Conservation (phyloP, 2,329 filamentous ascomycete genomes). For the Xylariaceae sp. region DNA sequence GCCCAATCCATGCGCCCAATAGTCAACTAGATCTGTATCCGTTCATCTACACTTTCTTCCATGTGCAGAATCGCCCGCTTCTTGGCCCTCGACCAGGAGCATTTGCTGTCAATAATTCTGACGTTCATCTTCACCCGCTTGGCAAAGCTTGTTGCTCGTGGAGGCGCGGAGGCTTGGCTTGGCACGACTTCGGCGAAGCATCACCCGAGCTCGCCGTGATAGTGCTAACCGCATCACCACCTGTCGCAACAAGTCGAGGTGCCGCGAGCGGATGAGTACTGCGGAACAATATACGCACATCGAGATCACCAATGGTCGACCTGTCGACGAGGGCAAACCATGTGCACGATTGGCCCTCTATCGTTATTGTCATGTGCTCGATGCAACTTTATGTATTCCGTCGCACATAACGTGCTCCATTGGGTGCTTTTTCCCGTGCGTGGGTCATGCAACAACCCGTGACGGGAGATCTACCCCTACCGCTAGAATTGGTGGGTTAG, state of each 20-base stretch:
- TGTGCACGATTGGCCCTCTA: background rate
- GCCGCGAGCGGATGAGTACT: background rate
- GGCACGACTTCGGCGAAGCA: slow-evolving; percentile 18
- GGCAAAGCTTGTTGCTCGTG: slow-evolving; percentile 37
- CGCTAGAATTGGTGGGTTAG: background rate
- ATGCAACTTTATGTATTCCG: background rate
- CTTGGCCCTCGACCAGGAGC: slow-evolving; percentile 3
- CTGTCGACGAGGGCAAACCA: background rate
- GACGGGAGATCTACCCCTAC: background rate
- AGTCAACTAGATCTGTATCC: background rate
- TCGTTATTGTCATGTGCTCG: background rate
- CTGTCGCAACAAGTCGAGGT: background rate
- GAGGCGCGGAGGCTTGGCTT: slow-evolving; percentile 27
- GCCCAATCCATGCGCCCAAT: background rate
- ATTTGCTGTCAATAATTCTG: slow-evolving; percentile 10
- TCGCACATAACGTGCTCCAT: background rate
- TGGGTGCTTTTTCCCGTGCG: background rate
- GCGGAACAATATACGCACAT: no score
- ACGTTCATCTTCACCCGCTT: slow-evolving; percentile 25
- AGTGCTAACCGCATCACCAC: background rate
- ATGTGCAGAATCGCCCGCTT: background rate
- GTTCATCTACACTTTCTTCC: background rate
- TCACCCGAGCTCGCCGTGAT: background rate
- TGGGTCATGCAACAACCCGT: background rate
- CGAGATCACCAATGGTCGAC: background rate